Percentiles rank a stretch among this genome's conserved stretches.
phyloP scores from a whole-genome alignment of 192 early-diverging fungal genomes.

The Mortierella hygrophila region DNA sequence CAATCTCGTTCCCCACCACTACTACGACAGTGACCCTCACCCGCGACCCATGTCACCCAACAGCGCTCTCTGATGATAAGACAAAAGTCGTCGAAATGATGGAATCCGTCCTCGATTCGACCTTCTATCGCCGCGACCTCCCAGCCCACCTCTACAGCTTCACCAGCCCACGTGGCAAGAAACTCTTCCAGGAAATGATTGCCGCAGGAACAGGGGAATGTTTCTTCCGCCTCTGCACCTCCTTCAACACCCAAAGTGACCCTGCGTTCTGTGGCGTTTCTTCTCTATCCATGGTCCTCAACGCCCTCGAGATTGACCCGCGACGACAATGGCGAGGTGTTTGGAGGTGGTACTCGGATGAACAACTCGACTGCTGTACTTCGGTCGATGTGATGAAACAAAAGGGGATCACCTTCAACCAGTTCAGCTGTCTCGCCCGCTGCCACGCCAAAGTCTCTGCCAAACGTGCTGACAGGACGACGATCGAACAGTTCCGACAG shows the following conservation, averaged over 20 bases:
- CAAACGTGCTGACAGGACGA: constrained; percentile 73
- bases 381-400: constrained; percentile 77
- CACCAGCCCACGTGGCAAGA: constrained; percentile 77
- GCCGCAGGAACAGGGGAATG: constrained; percentile 80
- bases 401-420: constrained; percentile 89
- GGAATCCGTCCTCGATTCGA: constrained; percentile 42
- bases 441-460: constrained; percentile 86
- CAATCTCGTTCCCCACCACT: not conserved
- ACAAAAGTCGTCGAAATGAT: constrained; percentile 39
- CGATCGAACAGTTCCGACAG: constrained; percentile 81
- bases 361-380: constrained; percentile 77
- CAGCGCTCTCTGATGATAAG: constrained; percentile 7
- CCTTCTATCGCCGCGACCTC: constrained; percentile 73
- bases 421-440: constrained; percentile 88
- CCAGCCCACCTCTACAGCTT: constrained; percentile 78
- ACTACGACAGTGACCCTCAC: not conserved
- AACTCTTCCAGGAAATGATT: constrained; percentile 83
- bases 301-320: constrained; percentile 92
- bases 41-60: not conserved
- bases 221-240: constrained; percentile 86
- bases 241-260: constrained; percentile 92
- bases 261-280: constrained; percentile 91
- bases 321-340: constrained; percentile 89
- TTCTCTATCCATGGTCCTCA: constrained; percentile 93
- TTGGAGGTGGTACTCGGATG: constrained; percentile 77